Evolutionary conservation across 2,329 filamentous ascomycete genomes (phyloP).

Genomic region (Aschersonia sp.): DNA sequence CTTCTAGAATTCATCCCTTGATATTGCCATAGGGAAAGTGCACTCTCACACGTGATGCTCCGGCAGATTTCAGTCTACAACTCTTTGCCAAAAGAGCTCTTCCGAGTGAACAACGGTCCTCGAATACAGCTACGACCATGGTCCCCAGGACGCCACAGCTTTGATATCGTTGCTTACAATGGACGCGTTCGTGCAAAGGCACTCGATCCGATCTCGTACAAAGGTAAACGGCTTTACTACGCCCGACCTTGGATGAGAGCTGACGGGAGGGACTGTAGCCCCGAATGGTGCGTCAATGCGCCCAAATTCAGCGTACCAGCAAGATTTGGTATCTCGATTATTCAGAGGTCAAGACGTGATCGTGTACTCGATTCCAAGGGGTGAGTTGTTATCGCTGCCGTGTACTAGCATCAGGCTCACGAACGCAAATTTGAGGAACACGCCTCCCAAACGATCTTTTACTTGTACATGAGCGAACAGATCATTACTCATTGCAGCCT

Average conservation of each 20-base stretch:
- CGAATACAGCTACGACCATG: background rate
- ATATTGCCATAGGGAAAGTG: too few relatives aligned
- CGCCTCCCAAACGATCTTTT: background rate
- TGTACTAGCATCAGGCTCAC: background rate
- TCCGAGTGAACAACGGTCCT: background rate
- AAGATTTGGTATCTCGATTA: background rate
- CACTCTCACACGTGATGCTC: too few relatives aligned
- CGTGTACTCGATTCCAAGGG: background rate
- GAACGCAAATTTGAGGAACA: background rate
- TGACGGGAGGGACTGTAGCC: too few relatives aligned
- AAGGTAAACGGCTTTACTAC: background rate
- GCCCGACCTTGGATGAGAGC: too few relatives aligned
- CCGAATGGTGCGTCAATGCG: background rate
- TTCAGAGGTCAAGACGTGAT: background rate
- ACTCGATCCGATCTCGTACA: background rate
- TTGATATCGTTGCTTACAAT: background rate
- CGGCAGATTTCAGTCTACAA: background rate
- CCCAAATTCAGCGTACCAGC: background rate
- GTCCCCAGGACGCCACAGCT: background rate
- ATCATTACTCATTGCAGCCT: background rate
- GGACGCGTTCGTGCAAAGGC: too few relatives aligned
- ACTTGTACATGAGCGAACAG: background rate
- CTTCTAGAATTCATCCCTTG: too few relatives aligned
- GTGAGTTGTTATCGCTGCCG: background rate
- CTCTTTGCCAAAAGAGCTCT: background rate